Conservation (phyloP, 306 rosid species). For the Vicia sativa region DNA sequence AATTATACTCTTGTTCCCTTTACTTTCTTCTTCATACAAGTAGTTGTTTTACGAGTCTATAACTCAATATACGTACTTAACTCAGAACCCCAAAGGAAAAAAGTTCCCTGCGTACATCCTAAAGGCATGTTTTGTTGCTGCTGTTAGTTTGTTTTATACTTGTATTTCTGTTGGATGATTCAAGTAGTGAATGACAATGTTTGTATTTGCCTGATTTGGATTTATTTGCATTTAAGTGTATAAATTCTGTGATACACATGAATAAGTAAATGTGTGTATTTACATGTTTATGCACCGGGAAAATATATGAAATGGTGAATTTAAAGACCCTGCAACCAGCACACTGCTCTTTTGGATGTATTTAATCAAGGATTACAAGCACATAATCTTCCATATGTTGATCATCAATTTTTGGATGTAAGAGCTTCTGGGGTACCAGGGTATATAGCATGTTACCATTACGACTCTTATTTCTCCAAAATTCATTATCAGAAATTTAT, state of each 20-base stretch:
- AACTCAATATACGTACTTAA: too few relatives aligned
- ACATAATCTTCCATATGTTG: constrained; percentile 43
- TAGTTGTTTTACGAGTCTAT: too few relatives aligned
- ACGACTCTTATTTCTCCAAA: too few relatives aligned
- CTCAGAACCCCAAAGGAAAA: not conserved
- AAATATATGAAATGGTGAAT: constrained; percentile 4
- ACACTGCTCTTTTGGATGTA: constrained; percentile 42
- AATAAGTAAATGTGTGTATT: not conserved
- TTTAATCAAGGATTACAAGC: constrained; percentile 41
- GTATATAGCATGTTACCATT: constrained; percentile 21
- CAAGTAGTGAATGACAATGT: not conserved
- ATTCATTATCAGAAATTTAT: not conserved
- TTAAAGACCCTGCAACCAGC: constrained; percentile 45
- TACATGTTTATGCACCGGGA: not conserved
- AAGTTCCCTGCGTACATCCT: not conserved
- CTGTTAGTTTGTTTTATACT: not conserved
- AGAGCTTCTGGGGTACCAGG: constrained; percentile 58
- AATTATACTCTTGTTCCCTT: not conserved
- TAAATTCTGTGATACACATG: not conserved
- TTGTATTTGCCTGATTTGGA: not conserved
- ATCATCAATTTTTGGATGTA: constrained; percentile 46
- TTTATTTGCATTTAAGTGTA: not conserved
- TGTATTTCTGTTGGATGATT: constrained; percentile 8
- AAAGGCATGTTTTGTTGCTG: not conserved
- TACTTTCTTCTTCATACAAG: not conserved